Evolutionary conservation across 2,329 filamentous ascomycete genomes (phyloP).

Genomic region (Onygenales sp.): DNA sequence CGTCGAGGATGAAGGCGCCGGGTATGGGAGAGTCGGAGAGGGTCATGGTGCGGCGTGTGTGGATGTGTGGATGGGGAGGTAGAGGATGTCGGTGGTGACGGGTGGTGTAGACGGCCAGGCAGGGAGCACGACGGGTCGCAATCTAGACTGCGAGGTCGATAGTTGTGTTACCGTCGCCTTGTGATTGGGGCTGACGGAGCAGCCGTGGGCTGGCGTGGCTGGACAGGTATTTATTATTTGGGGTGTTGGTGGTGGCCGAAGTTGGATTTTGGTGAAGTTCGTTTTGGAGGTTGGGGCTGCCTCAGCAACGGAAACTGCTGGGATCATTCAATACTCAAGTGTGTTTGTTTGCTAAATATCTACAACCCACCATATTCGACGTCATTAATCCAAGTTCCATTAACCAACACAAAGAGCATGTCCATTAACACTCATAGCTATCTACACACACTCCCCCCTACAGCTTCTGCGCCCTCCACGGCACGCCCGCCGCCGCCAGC

Average conservation of each 20-base stretch:
- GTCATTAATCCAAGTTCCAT: too few species aligned
- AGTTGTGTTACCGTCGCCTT: background rate
- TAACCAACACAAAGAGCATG: background rate
- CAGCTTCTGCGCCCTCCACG: conserved; percentile 34
- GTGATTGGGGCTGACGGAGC: too few species aligned
- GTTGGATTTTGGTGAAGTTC: background rate
- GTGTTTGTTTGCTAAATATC: too few species aligned
- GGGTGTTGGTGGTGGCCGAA: background rate
- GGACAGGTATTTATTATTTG: too few species aligned
- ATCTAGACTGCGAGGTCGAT: background rate
- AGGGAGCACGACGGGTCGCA: too few species aligned
- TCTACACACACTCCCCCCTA: conserved; percentile 11
- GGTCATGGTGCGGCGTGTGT: background rate
- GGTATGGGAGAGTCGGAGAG: conserved; percentile 8
- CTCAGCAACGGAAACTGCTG: background rate
- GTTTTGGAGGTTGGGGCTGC: background rate
- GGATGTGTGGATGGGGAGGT: background rate
- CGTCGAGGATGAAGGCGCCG: conserved; percentile 25
- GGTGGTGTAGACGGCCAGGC: background rate
- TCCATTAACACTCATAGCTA: background rate
- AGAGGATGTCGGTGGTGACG: background rate
- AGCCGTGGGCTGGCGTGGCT: too few species aligned
- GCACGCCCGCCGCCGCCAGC: conserved; percentile 48
- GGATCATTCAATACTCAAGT: too few species aligned
- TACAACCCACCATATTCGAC: too few species aligned